These are phyloP conservation scores for Rhododendron simsii DNA, from an alignment of 148 eudicot species.

Conservation along the genomic window DNA sequence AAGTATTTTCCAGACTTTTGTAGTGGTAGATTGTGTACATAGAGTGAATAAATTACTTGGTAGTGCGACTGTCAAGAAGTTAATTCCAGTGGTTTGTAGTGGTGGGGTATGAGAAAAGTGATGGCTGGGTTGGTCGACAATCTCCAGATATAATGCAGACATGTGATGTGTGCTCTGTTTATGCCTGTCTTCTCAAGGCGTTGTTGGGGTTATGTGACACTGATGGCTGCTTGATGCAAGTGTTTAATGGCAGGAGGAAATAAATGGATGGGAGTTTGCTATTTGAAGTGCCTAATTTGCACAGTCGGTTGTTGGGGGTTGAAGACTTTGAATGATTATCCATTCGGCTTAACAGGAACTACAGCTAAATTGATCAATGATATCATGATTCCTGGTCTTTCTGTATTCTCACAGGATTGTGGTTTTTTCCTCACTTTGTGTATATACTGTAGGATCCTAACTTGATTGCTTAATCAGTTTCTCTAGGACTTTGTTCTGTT, in stretches of 20 bases:
- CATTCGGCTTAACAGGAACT: constrained; percentile 20
- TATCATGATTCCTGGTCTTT: constrained; percentile 15
- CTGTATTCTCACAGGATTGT: constrained; percentile 15
- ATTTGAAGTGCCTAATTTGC: constrained; percentile 1
- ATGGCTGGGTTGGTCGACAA: constrained; percentile 29
- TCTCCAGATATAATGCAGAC: constrained; percentile 5
- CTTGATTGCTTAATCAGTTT: constrained; percentile 17
- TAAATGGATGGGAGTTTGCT: constrained; percentile 5
- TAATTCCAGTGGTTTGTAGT: constrained; percentile 21
- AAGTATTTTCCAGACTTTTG: constrained; percentile 15
- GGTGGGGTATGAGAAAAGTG: constrained; percentile 27
- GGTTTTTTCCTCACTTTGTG: constrained; percentile 32
- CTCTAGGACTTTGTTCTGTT: constrained; percentile 6
- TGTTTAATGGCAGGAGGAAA: constrained; percentile 14
- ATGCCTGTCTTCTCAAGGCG: background rate
- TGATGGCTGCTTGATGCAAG: constrained; percentile 19
- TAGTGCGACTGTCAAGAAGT: constrained; percentile 18
- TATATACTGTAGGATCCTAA: constrained; percentile 41
- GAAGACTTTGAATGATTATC: constrained; percentile 13
- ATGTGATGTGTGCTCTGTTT: constrained; percentile 6
- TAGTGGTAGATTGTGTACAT: constrained; percentile 42
- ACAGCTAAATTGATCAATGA: constrained; percentile 15
- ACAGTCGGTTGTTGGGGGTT: constrained; percentile 15
- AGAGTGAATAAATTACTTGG: constrained; percentile 29
- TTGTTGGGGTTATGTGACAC: constrained; percentile 22